phyloP scores from a whole-genome alignment of 495 filamentous ascomycete genomes.

The Gamarada debralockiae region DNA sequence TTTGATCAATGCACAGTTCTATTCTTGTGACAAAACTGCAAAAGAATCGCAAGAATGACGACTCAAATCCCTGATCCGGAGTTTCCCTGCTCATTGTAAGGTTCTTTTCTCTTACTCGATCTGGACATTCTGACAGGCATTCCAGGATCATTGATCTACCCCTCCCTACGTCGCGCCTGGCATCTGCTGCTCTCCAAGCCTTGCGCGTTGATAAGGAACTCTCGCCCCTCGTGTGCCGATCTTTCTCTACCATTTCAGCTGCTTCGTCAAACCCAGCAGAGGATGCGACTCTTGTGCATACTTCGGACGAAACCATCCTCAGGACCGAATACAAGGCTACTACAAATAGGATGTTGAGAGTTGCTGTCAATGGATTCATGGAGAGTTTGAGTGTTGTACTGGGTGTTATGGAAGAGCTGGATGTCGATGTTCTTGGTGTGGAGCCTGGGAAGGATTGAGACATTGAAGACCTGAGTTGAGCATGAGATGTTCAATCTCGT shows the following conservation, averaged over 20 bases:
- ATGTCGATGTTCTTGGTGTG: constrained; percentile 70
- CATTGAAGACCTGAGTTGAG: too few relatives aligned
- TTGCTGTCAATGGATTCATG: constrained; percentile 97
- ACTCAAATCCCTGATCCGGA: constrained; percentile 35
- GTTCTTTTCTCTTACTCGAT: constrained; percentile 4
- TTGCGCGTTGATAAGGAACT: constrained; percentile 86
- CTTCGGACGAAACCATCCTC: constrained; percentile 51
- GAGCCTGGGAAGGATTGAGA: neutral
- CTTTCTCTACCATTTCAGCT: constrained; percentile 51
- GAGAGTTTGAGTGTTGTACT: constrained; percentile 82
- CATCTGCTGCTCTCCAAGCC: constrained; percentile 68
- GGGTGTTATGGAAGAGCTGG: constrained; percentile 82
- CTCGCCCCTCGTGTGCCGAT: constrained; percentile 73
- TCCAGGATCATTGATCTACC: constrained; percentile 74
- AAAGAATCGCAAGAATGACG: constrained; percentile 25
- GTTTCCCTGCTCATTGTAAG: constrained; percentile 73
- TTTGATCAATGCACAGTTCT: constrained; percentile 16
- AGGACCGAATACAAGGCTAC: constrained; percentile 78
- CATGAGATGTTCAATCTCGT: too few relatives aligned
- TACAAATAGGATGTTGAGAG: constrained; percentile 93
- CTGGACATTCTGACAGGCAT: neutral
- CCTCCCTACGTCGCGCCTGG: constrained; percentile 77
- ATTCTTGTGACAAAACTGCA: neutral
- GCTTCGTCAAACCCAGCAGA: neutral
- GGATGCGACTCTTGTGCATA: neutral